A percentile compares a stretch with the other conserved stretches of the same genome.
Conservation (phyloP, 805 yeast species). For the Myxozyma lipomycoides region DNA sequence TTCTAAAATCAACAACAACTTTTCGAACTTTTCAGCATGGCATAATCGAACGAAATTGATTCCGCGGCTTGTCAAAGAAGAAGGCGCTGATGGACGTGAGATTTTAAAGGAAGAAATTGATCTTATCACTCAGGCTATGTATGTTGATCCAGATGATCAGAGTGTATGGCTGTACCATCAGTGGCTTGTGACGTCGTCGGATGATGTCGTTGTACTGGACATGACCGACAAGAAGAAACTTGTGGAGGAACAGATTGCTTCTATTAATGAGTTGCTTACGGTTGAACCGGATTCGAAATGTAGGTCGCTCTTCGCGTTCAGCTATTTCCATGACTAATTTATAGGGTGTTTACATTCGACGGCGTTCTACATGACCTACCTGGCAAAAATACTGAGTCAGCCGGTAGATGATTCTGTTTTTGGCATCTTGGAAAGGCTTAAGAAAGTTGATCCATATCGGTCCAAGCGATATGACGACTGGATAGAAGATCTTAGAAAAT, state of each 20-base stretch:
- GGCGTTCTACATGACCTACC: slow-evolving; percentile 41
- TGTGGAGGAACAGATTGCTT: slow-evolving; percentile 45
- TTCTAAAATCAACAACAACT: slow-evolving; percentile 69
- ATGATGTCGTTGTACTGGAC: slow-evolving; percentile 34
- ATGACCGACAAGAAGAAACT: slow-evolving; percentile 40
- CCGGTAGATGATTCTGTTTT: slow-evolving; percentile 28
- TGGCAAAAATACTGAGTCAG: slow-evolving; percentile 28
- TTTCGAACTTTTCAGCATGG: slow-evolving; percentile 95
- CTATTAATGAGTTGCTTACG: slow-evolving; percentile 60
- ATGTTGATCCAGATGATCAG: slow-evolving; percentile 90
- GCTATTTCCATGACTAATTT: slow-evolving; percentile 40
- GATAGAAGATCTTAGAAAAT: background rate
- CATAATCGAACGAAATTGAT: slow-evolving; percentile 77
- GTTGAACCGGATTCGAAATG: slow-evolving; percentile 68
- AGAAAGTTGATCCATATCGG: slow-evolving; percentile 61
- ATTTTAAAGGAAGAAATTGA: slow-evolving; percentile 50
- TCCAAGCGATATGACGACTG: slow-evolving; percentile 48
- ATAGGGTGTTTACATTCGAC: slow-evolving; percentile 62
- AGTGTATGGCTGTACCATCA: slow-evolving; percentile 86
- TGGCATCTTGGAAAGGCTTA: slow-evolving; percentile 43
- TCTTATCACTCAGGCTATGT: slow-evolving; percentile 75
- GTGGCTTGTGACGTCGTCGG: slow-evolving; percentile 56
- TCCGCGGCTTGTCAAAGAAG: slow-evolving; percentile 44
- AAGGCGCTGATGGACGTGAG: slow-evolving; percentile 27
- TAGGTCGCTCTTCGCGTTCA: slow-evolving; percentile 24